Evolutionary conservation across 768 basidiomycete genomes (phyloP), one percentile per base, ranked within the genome.

Genomic region (Sutorius australiensis): DNA sequence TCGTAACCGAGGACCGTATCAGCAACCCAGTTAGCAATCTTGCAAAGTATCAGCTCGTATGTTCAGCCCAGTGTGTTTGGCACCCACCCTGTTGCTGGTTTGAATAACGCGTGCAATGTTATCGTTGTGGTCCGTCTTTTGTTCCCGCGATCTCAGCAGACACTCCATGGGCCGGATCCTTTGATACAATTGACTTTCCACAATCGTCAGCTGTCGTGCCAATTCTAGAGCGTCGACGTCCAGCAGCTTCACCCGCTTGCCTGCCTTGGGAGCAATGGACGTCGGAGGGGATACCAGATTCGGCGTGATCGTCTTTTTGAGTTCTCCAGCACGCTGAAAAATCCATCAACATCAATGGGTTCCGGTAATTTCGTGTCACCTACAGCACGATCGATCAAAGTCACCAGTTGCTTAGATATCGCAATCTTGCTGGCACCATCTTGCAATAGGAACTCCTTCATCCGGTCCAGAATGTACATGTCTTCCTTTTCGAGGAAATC

Each of bases 21-120:
- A 2, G 89, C 88, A 11, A 97, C 92, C 93, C 93, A 97, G 59
- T 89, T 84, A 7, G 94, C 92, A 66, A 95, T 89, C 93, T 94
- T 40, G 31, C 14, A 30, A n/a, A 6, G 21, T 12, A 19, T 65
- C 3, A 63, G 51, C 19, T 28, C 36, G 6, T 14, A 43, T 17
- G 21, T 17, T 21, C 10, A n/a, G 21, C 32, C 17, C 27, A 37
- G 27, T 14, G 14, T 8, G 5, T 24, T 24, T 38, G 27, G 33
- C 5, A 70, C 81, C 8, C 58, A 92, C 89, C 67, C 87, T 79
- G 65, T 97, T 97, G 53, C 87, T 91, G 19, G 89, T 87, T 61
- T 88, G 84, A 56, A 97, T 97, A 51, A 94, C 87, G 24, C 80
- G 78, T 42, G 89, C 82, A 54, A 98, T 92, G 62, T 93, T 95